phyloP scores from a whole-genome alignment of 805 yeast species.

The Wickerhamomyces sydowiorum region DNA sequence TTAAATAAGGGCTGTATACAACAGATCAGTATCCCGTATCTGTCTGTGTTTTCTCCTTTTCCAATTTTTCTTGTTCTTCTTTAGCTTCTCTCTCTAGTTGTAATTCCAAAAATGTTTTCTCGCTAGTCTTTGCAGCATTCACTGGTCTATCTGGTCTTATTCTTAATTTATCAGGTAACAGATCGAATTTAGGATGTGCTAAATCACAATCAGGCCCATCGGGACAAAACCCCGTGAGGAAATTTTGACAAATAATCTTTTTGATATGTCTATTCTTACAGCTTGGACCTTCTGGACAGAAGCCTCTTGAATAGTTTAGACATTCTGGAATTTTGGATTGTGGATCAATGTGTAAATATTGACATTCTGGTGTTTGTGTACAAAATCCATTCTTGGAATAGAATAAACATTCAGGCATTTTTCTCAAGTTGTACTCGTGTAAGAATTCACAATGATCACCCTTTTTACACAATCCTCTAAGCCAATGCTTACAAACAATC shows the following conservation, averaged over 20 bases:
- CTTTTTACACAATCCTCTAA: conserved; percentile 93
- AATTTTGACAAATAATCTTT: conserved; percentile 70
- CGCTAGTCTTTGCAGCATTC: conserved; percentile 7
- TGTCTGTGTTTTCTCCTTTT: not conserved
- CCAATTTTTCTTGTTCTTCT: conserved; percentile 5
- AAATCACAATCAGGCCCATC: conserved; percentile 65
- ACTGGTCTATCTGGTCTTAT: conserved; percentile 27
- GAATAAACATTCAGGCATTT: conserved; percentile 95
- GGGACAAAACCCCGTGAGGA: conserved; percentile 89
- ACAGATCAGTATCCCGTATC: not conserved
- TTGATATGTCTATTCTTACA: conserved; percentile 80
- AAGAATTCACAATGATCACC: conserved; percentile 94
- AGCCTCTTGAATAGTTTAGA: conserved; percentile 76
- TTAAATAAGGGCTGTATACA: not conserved
- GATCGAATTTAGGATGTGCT: conserved; percentile 78
- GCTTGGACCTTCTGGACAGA: conserved; percentile 86
- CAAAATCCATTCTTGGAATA: conserved; percentile 78
- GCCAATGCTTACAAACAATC: conserved; percentile 98
- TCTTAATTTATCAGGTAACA: conserved; percentile 34
- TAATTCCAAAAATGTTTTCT: conserved; percentile 19
- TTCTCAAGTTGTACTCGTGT: conserved; percentile 89
- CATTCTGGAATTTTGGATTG: conserved; percentile 85
- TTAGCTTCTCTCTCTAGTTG: conserved; percentile 22
- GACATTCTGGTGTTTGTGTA: conserved; percentile 90
- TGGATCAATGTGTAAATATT: conserved; percentile 88